Base-by-base conservation (phyloP, 2,329 filamentous ascomycete genomes). In the Botryosphaeria dothidea region DNA sequence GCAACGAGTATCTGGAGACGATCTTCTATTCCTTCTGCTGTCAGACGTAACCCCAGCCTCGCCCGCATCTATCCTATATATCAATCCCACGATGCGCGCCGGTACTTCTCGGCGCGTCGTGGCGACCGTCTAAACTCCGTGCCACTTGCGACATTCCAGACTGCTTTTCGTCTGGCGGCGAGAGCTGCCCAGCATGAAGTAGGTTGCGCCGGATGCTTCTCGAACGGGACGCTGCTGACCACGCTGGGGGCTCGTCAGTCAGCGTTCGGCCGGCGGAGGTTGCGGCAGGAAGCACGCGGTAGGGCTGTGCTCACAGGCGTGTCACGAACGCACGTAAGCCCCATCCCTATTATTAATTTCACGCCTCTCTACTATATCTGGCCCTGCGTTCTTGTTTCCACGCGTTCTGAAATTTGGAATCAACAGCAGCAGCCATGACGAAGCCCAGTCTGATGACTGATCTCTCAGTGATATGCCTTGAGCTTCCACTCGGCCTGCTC, bases 201-300 rank as follows among this genome's bases (percentile, higher is more conserved):
- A 54, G 51, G 29, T n/a, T 19, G 31, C 19, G 51, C 51, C 29
- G 31, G 31, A 56, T 7, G 9, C 19, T 38, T 56, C 51, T 41
- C 51, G 51, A 56, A 56, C n/a, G 21, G 23, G 51, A 56, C 31
- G 8, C 15, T 5, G 51, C 51, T 56, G 15, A 56, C 51, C 13
- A 17, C 29, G 23, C 31, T 41, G n/a, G n/a, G n/a, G n/a, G n/a
- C 11, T 23, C 31, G 15, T n/a, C 13, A n/a, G 52, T 56, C 52
- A 56, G 52, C 52, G n/a, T 21, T 58, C 54, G 54, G 54, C 54
- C 54, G 54, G 54, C 54, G 54, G 54, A 43, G 36, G 54, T 45
- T 27, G 23, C 54, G 54, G 54, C 13, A 58, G 17, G 11, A 25
- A 29, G 51, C 31, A 25, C 31, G 51, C 51, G n/a, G 51, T 29